Evolutionary conservation across 306 rosid genomes (phyloP).

Genomic region (Dalbergia oliveri): DNA sequence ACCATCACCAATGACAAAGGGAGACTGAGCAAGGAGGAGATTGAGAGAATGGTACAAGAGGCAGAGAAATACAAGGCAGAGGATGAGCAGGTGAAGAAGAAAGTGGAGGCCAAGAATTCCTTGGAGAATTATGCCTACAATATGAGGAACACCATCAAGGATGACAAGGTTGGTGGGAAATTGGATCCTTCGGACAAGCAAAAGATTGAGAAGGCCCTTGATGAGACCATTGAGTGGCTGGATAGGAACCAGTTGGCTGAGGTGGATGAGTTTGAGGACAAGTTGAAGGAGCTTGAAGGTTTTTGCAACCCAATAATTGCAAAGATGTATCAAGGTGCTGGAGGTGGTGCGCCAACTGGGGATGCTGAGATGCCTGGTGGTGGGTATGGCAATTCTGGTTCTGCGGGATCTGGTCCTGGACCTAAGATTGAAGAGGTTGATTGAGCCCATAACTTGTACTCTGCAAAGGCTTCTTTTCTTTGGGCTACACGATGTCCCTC

Average conservation of each 20-base stretch:
- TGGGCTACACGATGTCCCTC: not conserved
- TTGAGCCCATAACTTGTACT: not conserved
- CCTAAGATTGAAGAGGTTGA: conserved; percentile 48
- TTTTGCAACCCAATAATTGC: not conserved
- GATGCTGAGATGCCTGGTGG: conserved; percentile 29
- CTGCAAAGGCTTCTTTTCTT: not conserved
- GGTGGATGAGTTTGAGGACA: not conserved
- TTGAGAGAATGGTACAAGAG: not conserved
- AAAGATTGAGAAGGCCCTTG: not conserved
- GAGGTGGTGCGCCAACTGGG: not conserved
- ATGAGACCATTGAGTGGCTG: not conserved
- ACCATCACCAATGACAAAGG: not conserved
- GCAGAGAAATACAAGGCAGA: conserved; percentile 1
- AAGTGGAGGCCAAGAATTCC: not conserved
- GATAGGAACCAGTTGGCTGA: not conserved
- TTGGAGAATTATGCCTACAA: not conserved
- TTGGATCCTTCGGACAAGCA: conserved; percentile 2
- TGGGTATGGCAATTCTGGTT: not conserved
- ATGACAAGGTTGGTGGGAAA: not conserved
- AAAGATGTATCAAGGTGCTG: conserved; percentile 1
- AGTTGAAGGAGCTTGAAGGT: not conserved
- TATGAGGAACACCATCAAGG: conserved; percentile 2
- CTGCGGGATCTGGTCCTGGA: conserved; percentile 26
- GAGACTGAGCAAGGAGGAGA: conserved; percentile 5
- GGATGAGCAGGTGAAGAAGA: conserved; percentile 11